Percentiles rank a stretch among this genome's conserved stretches.
phyloP scores from a whole-genome alignment of 78 protist species.

The Dictyostelium purpureum region DNA sequence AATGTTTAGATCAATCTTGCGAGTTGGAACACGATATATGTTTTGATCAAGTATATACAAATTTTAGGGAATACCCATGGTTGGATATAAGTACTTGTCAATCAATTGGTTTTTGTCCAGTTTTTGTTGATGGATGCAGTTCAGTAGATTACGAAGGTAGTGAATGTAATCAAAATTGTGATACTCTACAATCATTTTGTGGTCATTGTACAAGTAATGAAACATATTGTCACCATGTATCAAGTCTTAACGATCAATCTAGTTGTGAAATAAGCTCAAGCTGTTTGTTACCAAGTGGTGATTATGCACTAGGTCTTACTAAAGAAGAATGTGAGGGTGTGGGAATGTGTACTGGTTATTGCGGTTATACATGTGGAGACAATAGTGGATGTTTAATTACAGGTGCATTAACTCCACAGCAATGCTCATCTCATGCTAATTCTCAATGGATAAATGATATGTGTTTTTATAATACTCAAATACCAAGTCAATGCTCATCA shows the following conservation, averaged over 20 bases:
- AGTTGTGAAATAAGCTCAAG: background rate
- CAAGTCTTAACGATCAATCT: background rate
- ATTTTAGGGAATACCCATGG: background rate
- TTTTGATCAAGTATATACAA: background rate
- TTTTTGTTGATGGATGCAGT: background rate
- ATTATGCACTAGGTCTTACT: background rate
- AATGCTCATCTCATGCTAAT: background rate
- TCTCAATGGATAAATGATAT: background rate
- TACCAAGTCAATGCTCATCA: background rate
- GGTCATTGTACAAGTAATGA: constrained; percentile 38
- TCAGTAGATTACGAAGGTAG: too few relatives aligned
- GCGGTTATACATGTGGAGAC: constrained; percentile 49
- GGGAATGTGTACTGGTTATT: background rate
- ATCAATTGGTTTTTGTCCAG: background rate
- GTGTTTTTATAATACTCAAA: background rate
- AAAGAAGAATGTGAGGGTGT: background rate
- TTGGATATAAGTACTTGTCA: background rate
- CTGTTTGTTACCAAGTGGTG: background rate
- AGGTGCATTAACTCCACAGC: background rate
- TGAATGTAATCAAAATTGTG: background rate
- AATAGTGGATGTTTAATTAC: background rate
- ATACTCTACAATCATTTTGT: background rate
- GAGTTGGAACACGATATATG: constrained; percentile 36
- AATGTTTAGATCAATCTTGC: constrained; percentile 47
- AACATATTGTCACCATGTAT: background rate